Evolutionary conservation across 129 eudicot genomes (phyloP), one percentile per base, ranked within the genome.

Genomic region (Kitagawia praeruptora): DNA sequence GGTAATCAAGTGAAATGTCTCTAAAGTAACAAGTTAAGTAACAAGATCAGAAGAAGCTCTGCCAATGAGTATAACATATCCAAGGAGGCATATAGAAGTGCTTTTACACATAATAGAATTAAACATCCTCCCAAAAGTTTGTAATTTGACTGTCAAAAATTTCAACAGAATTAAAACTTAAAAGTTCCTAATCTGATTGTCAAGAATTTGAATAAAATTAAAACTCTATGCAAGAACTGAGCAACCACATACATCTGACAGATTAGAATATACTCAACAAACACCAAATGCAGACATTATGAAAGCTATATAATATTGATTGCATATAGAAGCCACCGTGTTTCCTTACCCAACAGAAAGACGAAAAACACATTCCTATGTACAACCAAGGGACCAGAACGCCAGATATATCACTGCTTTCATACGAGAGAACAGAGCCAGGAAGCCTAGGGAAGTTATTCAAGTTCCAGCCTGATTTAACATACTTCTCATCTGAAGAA

Each of bases 361-460:
- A 92, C 64, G 99, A 95, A 85, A 95, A 95, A 48, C 99, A 95
- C 99, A 95, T 95, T 86, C 99, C 99, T 21, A 95, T 79, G 80
- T 95, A 95, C 88, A 95, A 88, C 99, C 99, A 95, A 66, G 99
- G 99, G 58, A 95, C 96, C 80, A 92, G 79, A 46, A 95, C 99
- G 69, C 97, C 97, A 75, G 99, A 95, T 92, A 95, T 95, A 73
- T 92, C 97, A 78, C 91, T 89, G 84, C 89, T 90, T 80, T 95
- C 99, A 64, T 88, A 95, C 45, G 97, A 83, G 41, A 95, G 94
- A 58, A 92, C 87, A 14, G 99, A 95, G 77, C 99, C 99, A 5
- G 91, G 92, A 82, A 95, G 94, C 85, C 96, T 89, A 34, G 99
- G 97, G 77, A 95, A 90, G 80, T 92, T 95, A 80, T 95, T 95